Percentiles rank a stretch among this genome's conserved stretches.
phyloP scores from a whole-genome alignment of 768 basidiomycete species.

The Strobilomyces dryophilus region DNA sequence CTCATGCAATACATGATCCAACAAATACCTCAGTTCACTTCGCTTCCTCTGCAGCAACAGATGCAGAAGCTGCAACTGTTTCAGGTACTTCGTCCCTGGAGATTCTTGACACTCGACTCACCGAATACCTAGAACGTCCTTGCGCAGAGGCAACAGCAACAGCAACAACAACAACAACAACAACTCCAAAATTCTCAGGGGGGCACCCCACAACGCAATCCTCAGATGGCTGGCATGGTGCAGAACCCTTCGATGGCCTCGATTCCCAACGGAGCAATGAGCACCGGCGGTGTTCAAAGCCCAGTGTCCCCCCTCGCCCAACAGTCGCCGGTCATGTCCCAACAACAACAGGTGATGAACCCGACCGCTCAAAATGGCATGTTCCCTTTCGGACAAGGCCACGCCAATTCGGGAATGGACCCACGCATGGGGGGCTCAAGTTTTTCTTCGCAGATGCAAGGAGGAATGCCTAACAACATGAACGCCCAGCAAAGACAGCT shows the following conservation, averaged over 20 bases:
- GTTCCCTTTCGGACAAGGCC: conserved; percentile 28
- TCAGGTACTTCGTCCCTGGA: conserved; percentile 38
- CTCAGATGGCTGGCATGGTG: conserved; percentile 29
- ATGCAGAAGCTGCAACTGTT: conserved; percentile 53
- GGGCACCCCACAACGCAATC: conserved; percentile 23
- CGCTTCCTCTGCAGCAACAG: conserved; percentile 49
- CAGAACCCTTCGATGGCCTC: conserved; percentile 24
- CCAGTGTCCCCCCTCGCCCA: conserved; percentile 29
- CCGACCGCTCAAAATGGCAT: conserved; percentile 29
- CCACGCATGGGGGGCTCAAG: conserved; percentile 29
- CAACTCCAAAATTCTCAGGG: conserved; percentile 27
- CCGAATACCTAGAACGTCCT: conserved; percentile 10
- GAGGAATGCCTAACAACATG: conserved; percentile 25
- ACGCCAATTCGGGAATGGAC: conserved; percentile 25
- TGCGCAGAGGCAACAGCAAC: conserved; percentile 27
- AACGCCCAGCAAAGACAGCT: conserved; percentile 45
- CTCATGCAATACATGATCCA: conserved; percentile 53
- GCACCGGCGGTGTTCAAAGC: conserved; percentile 21
- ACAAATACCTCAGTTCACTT: conserved; percentile 50
- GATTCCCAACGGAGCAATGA: conserved; percentile 26
- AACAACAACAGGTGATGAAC: conserved; percentile 27
- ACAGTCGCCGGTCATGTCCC: conserved; percentile 28
- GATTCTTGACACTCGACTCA: conserved; percentile 5
- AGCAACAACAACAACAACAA: conserved; percentile 29
- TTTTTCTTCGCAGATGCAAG: conserved; percentile 28